Evolutionary conservation across 2,329 filamentous ascomycete species (phyloP).

Genomic region (Nemania sp.): DNA sequence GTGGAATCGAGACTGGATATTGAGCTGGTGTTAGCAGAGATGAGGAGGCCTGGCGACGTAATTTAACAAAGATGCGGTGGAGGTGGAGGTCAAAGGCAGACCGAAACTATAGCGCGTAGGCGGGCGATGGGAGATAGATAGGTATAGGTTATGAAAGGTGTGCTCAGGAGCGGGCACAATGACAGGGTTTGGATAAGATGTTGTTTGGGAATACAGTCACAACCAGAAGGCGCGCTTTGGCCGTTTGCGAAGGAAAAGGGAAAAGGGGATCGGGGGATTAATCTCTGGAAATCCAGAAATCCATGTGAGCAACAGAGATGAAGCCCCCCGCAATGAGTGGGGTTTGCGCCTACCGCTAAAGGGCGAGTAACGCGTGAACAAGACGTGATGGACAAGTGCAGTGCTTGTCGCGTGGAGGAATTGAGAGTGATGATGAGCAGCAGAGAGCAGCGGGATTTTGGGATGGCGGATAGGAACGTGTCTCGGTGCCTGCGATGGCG

Average conservation of each 20-base stretch:
- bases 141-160: conserved; percentile 7
- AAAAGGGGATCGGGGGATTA: conserved; percentile 19
- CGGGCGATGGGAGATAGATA: background rate
- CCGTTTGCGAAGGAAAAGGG: conserved; percentile 7
- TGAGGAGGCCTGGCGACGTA: conserved; percentile 11
- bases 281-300: conserved; percentile 26
- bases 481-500: conserved; percentile 23
- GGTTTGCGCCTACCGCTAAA: conserved; percentile 53
- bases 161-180: conserved; percentile 5
- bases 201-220: conserved; percentile 11
- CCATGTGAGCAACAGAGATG: conserved; percentile 44
- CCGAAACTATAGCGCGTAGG: conserved; percentile 30
- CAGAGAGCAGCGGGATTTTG: conserved; percentile 37
- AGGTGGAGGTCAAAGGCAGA: conserved; percentile 33
- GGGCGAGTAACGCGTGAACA: conserved; percentile 45
- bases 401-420: conserved; percentile 46
- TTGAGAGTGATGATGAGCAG: conserved; percentile 43
- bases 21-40: conserved; percentile 30
- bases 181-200: background rate
- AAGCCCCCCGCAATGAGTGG: conserved; percentile 51
- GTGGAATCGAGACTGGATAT: conserved; percentile 37
- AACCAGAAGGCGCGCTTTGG: conserved; percentile 21
- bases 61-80: conserved; percentile 37
- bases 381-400: conserved; percentile 36
- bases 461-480: conserved; percentile 40